These are phyloP conservation scores for Ballota nigra DNA, from an alignment of 257 asterid species.

Conservation along the genomic window DNA sequence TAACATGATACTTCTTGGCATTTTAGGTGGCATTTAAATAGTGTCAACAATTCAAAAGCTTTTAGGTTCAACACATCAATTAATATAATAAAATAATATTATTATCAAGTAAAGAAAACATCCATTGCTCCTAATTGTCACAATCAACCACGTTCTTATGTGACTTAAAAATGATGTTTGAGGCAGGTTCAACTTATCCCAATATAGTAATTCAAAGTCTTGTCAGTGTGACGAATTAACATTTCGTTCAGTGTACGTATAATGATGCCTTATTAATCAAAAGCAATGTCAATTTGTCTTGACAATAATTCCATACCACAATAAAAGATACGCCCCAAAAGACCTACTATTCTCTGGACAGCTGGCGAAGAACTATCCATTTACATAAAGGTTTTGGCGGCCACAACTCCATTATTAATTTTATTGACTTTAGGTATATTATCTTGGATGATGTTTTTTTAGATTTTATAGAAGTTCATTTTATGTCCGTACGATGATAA, in stretches of 20 bases:
- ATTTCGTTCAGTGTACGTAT: slow-evolving; percentile 21
- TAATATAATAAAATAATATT: background rate
- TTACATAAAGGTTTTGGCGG: background rate
- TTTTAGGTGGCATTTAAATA: slow-evolving; percentile 21
- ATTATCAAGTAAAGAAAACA: background rate
- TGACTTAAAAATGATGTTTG: slow-evolving; percentile 15
- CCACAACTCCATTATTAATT: too few relatives aligned
- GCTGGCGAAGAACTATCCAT: slow-evolving; percentile 7
- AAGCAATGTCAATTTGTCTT: background rate
- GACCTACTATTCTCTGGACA: background rate
- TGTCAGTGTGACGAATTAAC: slow-evolving; percentile 12
- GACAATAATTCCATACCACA: slow-evolving; percentile 10
- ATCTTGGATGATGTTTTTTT: too few relatives aligned
- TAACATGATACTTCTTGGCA: slow-evolving; percentile 26
- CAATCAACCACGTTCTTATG: slow-evolving; percentile 16
- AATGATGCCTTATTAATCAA: background rate
- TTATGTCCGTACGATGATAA: too few relatives aligned
- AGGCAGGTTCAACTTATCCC: slow-evolving; percentile 24
- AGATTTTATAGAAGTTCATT: too few relatives aligned
- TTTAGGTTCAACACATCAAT: slow-evolving; percentile 24
- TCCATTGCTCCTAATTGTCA: slow-evolving; percentile 24
- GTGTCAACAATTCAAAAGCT: background rate
- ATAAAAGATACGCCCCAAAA: background rate
- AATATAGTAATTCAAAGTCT: slow-evolving; percentile 17
- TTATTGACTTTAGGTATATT: too few relatives aligned